Conservation (phyloP, 1,284 basidiomycete genomes). For the Tremellales sp. region DNA sequence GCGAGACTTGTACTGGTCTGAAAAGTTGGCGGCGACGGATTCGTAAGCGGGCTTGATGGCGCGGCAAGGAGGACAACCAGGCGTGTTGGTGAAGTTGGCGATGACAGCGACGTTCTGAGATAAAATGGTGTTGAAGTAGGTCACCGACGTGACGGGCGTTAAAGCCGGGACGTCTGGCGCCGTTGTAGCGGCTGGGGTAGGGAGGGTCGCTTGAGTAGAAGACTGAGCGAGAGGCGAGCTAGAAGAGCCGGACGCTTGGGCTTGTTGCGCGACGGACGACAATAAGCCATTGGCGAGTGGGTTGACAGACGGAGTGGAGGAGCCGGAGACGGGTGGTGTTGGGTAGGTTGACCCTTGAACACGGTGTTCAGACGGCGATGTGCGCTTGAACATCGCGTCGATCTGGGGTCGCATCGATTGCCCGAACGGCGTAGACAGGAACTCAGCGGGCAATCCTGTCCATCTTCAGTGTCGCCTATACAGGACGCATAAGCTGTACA, state of each 20-base stretch:
- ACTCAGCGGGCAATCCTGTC: constrained; percentile 77
- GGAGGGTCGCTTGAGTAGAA: constrained; percentile 10
- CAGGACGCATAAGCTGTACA: constrained; percentile 8
- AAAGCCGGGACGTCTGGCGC: constrained; percentile 51
- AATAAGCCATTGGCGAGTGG: constrained; percentile 60
- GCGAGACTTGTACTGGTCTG: constrained; percentile 30
- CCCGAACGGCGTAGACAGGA: constrained; percentile 85
- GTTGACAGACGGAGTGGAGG: constrained; percentile 47
- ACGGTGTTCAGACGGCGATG: constrained; percentile 48
- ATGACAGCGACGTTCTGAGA: constrained; percentile 55
- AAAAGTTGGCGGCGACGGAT: constrained; percentile 27
- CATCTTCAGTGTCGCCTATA: not conserved
- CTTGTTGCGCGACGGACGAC: constrained; percentile 60
- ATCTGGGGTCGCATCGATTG: constrained; percentile 80
- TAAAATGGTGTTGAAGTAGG: constrained; percentile 57
- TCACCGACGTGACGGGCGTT: constrained; percentile 57
- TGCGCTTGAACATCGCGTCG: constrained; percentile 71
- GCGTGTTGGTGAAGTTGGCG: constrained; percentile 62
- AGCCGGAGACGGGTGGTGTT: constrained; percentile 45
- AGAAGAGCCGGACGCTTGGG: constrained; percentile 26
- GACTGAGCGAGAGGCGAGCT: constrained; percentile 51
- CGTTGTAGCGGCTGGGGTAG: constrained; percentile 55
- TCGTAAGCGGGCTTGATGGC: constrained; percentile 64
- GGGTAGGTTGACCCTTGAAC: constrained; percentile 27
- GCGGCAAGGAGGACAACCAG: constrained; percentile 61